Conservation (phyloP, 2,329 filamentous ascomycete genomes). For the Akanthomyces muscarius region DNA sequence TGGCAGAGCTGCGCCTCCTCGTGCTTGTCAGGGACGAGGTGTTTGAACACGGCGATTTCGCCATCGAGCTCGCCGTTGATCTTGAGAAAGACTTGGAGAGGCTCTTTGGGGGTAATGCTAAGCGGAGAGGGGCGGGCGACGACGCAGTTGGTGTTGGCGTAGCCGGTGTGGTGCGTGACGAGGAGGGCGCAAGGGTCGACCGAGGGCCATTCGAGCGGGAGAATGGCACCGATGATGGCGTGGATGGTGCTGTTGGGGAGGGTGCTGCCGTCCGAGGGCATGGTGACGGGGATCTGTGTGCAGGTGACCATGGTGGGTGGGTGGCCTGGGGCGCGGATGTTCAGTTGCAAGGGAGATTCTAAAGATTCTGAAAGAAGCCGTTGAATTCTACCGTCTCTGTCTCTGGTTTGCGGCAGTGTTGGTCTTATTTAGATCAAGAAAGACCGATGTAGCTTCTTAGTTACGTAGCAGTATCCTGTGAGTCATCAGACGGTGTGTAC, state of each 20-base stretch:
- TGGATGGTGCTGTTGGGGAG: background rate
- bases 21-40: conserved; percentile 17
- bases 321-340: too few relatives aligned
- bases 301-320: background rate
- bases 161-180: background rate
- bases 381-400: too few relatives aligned
- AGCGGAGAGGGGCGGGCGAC: background rate
- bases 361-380: too few relatives aligned
- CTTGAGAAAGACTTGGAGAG: conserved; percentile 19
- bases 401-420: too few relatives aligned
- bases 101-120: background rate
- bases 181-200: background rate
- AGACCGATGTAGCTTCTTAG: too few relatives aligned
- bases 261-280: background rate
- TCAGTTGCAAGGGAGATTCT: too few relatives aligned
- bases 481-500: too few relatives aligned
- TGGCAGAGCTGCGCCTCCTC: conserved; percentile 17
- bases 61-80: background rate
- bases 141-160: background rate
- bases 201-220: background rate
- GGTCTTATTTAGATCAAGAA: too few relatives aligned
- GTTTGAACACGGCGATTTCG: conserved; percentile 10
- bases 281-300: background rate
- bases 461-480: too few relatives aligned
- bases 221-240: background rate